Percentiles rank a stretch among this genome's conserved stretches.
Evolutionary conservation across 108 stramenopile genomes (phyloP).

Genomic region (Pseudonitzschia multiseries): DNA sequence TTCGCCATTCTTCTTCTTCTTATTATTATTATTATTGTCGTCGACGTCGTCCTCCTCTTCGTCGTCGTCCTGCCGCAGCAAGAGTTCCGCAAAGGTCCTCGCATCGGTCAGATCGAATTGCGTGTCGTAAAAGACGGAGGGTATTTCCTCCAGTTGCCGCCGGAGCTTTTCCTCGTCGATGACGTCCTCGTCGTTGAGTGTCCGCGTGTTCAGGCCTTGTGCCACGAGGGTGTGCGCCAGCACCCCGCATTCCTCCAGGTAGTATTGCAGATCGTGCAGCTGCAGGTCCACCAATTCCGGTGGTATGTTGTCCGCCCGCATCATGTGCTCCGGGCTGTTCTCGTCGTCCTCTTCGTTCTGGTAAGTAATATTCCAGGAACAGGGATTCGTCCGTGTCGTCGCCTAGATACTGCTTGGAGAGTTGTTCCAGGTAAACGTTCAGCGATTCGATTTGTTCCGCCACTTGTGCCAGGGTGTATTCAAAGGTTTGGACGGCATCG

Average conservation of each 20-base stretch:
- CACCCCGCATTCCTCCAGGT: conserved; percentile 42
- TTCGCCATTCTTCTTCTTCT: not conserved
- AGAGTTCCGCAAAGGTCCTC: conserved; percentile 63
- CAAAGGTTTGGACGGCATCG: conserved; percentile 44
- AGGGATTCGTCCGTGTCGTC: conserved; percentile 35
- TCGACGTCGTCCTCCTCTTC: conserved; percentile 29
- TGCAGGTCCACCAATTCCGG: conserved; percentile 32
- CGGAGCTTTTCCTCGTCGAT: conserved; percentile 20
- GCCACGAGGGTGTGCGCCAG: conserved; percentile 43
- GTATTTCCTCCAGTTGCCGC: conserved; percentile 44
- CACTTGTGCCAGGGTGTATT: conserved; percentile 43
- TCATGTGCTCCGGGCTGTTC: conserved; percentile 10
- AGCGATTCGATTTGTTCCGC: conserved; percentile 56
- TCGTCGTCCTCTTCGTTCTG: conserved; percentile 34
- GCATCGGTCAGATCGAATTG: conserved; percentile 85
- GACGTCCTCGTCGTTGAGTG: conserved; percentile 12
- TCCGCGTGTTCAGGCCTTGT: conserved; percentile 27
- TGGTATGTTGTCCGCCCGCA: conserved; percentile 32
- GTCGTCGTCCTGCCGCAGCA: conserved; percentile 51
- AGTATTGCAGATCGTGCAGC: conserved; percentile 33
- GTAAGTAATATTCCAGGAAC: conserved; percentile 41
- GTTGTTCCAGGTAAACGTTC: conserved; percentile 47
- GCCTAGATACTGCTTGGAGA: conserved; percentile 46
- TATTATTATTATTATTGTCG: not conserved
- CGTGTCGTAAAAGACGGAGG: conserved; percentile 59